phyloP scores from a whole-genome alignment of 164 flowering plant genomes.

The Nymphaea colorata region DNA sequence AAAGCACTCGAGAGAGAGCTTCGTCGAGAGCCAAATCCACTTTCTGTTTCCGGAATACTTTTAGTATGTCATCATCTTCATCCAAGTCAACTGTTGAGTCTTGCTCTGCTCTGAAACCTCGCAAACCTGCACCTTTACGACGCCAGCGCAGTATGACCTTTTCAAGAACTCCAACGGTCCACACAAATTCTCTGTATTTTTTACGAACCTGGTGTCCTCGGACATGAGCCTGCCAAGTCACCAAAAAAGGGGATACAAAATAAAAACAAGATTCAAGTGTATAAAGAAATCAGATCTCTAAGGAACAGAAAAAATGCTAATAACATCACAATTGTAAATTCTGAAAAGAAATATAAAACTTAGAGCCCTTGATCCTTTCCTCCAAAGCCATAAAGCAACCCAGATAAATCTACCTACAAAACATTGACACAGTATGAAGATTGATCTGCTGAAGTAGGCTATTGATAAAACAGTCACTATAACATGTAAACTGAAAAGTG shows the following conservation, averaged over 20 bases:
- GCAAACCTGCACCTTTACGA: slow-evolving; percentile 69
- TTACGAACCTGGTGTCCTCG: slow-evolving; percentile 93
- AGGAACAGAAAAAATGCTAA: too few species aligned
- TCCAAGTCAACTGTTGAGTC: slow-evolving; percentile 51
- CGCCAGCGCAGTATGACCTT: slow-evolving; percentile 91
- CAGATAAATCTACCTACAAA: too few species aligned
- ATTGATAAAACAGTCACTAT: too few species aligned
- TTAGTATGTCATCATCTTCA: slow-evolving; percentile 66
- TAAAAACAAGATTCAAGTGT: not conserved
- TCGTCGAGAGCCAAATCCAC: slow-evolving; percentile 66
- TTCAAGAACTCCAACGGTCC: slow-evolving; percentile 88
- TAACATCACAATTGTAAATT: too few species aligned
- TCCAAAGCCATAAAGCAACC: too few species aligned
- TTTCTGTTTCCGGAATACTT: slow-evolving; percentile 70
- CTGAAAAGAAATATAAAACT: too few species aligned
- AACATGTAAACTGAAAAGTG: not conserved
- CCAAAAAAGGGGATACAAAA: not conserved
- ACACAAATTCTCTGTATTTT: slow-evolving; percentile 56
- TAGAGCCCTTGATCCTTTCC: too few species aligned
- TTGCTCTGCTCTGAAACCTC: slow-evolving; percentile 53
- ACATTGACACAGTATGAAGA: too few species aligned
- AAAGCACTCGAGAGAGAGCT: slow-evolving; percentile 69
- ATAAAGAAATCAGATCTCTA: too few species aligned
- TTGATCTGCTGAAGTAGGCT: too few species aligned
- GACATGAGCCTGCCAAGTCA: slow-evolving; percentile 71